Percentiles rank a stretch among this genome's conserved stretches.
Conservation (phyloP, 805 yeast species). For the Candida saitoana region DNA sequence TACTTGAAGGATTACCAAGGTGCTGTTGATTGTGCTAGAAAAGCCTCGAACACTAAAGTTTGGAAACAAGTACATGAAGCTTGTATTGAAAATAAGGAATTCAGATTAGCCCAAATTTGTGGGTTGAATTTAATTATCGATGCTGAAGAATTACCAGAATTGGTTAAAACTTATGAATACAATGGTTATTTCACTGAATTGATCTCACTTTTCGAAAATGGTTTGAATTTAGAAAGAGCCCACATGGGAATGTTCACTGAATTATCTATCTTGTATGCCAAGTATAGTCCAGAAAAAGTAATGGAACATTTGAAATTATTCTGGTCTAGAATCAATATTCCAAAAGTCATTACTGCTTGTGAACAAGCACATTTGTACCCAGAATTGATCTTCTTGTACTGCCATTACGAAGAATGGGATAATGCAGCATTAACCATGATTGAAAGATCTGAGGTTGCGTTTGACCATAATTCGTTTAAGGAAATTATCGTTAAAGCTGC, state of each 20-base stretch:
- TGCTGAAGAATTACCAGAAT: conserved; percentile 92
- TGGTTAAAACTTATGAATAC: conserved; percentile 81
- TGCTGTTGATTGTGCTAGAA: conserved; percentile 98
- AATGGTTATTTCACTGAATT: conserved; percentile 90
- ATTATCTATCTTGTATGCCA: conserved; percentile 84
- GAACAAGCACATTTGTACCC: conserved; percentile 95
- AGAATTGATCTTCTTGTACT: conserved; percentile 90
- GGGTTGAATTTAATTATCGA: conserved; percentile 95
- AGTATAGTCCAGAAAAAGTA: conserved; percentile 83
- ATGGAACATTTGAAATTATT: conserved; percentile 95
- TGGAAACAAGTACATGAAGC: conserved; percentile 98
- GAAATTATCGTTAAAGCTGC: conserved; percentile 93
- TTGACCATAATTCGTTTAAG: conserved; percentile 91
- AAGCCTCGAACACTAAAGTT: conserved; percentile 87
- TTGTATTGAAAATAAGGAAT: conserved; percentile 91
- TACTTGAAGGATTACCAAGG: conserved; percentile 88
- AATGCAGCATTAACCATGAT: conserved; percentile 96
- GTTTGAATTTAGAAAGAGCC: conserved; percentile 94
- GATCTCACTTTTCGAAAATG: conserved; percentile 89
- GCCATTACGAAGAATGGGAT: conserved; percentile 99
- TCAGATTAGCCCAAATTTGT: conserved; percentile 96
- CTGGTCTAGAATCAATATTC: conserved; percentile 98
- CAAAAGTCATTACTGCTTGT: conserved; percentile 91
- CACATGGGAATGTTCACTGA: conserved; percentile 99
- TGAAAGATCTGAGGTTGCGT: conserved; percentile 88